Percentiles rank a stretch among this genome's conserved stretches.
phyloP scores from a whole-genome alignment of 768 basidiomycete species.

The Macrocybe gigantea region DNA sequence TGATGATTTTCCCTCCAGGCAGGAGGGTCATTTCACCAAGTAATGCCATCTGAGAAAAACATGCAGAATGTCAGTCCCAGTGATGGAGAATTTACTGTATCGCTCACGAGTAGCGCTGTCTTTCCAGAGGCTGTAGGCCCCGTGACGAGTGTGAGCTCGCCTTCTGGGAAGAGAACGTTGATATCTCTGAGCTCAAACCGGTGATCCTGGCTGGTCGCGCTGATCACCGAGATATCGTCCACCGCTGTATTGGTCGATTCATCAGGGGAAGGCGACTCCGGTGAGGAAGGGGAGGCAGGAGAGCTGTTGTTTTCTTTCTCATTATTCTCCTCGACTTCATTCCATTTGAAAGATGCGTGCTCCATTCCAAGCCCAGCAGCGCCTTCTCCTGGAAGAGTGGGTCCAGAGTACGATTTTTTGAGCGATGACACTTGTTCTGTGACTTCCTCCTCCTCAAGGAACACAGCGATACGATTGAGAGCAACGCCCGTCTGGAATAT shows the following conservation, averaged over 20 bases:
- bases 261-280: constrained; percentile 4
- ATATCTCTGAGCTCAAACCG: constrained; percentile 67
- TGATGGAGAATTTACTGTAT: background rate
- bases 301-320: constrained; percentile 1
- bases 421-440: constrained; percentile 58
- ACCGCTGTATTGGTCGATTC: constrained; percentile 14
- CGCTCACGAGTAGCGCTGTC: constrained; percentile 63
- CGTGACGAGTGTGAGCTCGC: constrained; percentile 63
- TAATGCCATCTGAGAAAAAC: constrained; percentile 48
- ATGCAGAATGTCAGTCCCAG: background rate
- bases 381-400: constrained; percentile 4
- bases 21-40: constrained; percentile 66
- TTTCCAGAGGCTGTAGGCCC: constrained; percentile 83
- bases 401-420: constrained; percentile 26
- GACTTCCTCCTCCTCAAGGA: constrained; percentile 69
- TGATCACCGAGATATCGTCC: constrained; percentile 15
- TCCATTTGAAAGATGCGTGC: constrained; percentile 60
- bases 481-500: constrained; percentile 49
- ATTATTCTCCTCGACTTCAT: constrained; percentile 34
- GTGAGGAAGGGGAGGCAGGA: background rate
- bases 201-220: constrained; percentile 26
- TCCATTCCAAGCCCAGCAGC: constrained; percentile 46
- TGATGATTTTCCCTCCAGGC: constrained; percentile 45
- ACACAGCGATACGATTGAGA: constrained; percentile 60
- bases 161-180: constrained; percentile 64